Evolutionary conservation across 73 alveolate species (phyloP), one percentile per base, ranked within the genome.

Genomic region (Paramecium pentaurelia): DNA sequence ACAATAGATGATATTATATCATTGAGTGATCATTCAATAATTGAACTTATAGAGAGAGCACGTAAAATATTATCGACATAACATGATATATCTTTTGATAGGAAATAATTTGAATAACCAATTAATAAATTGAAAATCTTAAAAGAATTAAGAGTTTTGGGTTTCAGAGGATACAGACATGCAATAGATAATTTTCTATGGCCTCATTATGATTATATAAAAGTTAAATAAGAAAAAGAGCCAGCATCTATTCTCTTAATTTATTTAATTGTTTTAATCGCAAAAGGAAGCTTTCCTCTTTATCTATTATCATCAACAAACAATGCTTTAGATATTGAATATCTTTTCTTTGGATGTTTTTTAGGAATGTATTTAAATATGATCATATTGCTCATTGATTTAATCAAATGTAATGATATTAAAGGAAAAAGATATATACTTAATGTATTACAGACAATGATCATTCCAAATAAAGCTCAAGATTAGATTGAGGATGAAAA

Each of bases 111-210:
- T 80, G 91, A 80, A 47, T 11, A 60, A 27, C 28, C 71, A 27
- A 44, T 20, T 1, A 80, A 37, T 8, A 80, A 80, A 49, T 34
- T 32, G 30, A 42, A 80, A 12, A 47, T 80, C 20, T 42, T 80
- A 25, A 44, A 49, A 80, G 71, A 42, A 80, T 27, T 80, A 45
- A 80, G 91, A 80, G 20, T 11, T 4, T 45, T 32, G 45, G 91
- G 91, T 11, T 80, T 80, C 27, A 8, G 91, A 20, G 91, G 91
- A 2, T 80, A 27, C 30, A n/a, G 91, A 44, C 91, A 80, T 80
- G 77, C 73, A n/a, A 80, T 80, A 44, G 91, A 80, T 20, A 80
- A 80, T 36, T 49, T 80, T 10, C 16, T 80, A 12, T 80, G 73
- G 71, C 91, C 91, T 45, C 91, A 80, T 64, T 80, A 80, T 47